Conservation (phyloP, 257 asterid genomes). For the Gentiana dahurica region DNA sequence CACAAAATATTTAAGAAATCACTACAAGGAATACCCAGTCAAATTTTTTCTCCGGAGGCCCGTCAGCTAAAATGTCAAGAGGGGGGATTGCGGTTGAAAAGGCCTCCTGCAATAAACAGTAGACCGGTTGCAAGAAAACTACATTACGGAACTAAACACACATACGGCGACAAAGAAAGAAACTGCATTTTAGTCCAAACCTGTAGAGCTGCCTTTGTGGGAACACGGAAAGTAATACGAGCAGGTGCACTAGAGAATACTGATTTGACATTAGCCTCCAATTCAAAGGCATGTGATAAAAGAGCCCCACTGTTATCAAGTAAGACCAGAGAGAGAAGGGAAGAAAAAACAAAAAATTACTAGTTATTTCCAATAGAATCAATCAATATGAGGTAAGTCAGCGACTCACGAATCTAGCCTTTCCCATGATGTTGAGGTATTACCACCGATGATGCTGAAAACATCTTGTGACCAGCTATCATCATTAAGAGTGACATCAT, state of each 20-base stretch:
- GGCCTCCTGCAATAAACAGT: constrained; percentile 48
- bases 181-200: constrained; percentile 21
- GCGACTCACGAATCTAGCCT: constrained; percentile 82
- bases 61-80: constrained; percentile 75
- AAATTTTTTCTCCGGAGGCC: constrained; percentile 73
- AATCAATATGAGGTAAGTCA: neutral
- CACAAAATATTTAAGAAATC: constrained; percentile 6
- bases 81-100: constrained; percentile 84
- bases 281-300: constrained; percentile 72
- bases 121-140: constrained; percentile 4
- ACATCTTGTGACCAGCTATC: constrained; percentile 65
- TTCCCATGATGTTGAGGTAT: constrained; percentile 88
- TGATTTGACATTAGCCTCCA: constrained; percentile 68
- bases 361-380: neutral
- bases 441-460: constrained; percentile 56
- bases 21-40: constrained; percentile 56
- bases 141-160: constrained; percentile 3
- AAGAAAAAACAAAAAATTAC: neutral
- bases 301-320: constrained; percentile 49
- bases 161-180: neutral
- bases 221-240: constrained; percentile 69
- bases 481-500: constrained; percentile 73
- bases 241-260: constrained; percentile 68
- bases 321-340: neutral
- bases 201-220: constrained; percentile 78